A percentile compares a stretch with the other conserved stretches of the same genome.
Evolutionary conservation across 176 grass and related monocot species (phyloP).

Genomic region (barley (Hordeum vulgare)): DNA sequence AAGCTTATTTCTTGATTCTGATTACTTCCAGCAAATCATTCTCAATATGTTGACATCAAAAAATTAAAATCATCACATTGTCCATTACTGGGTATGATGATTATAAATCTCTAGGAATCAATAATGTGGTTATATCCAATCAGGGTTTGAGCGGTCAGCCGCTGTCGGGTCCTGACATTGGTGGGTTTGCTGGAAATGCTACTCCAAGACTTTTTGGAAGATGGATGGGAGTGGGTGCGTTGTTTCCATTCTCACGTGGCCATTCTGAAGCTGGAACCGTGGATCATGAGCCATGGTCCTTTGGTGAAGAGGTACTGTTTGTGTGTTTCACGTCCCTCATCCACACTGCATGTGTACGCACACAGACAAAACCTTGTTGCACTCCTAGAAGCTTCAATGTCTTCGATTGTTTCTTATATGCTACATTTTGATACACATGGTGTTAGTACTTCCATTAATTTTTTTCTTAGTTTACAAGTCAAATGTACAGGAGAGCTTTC

Average conservation of each 20-base stretch:
- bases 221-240: conserved; percentile 82
- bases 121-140: conserved; percentile 5
- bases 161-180: conserved; percentile 90
- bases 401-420: neutral
- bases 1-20: neutral
- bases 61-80: neutral
- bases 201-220: conserved; percentile 88
- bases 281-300: conserved; percentile 94
- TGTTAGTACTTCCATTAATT: neutral
- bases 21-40: neutral
- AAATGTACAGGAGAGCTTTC: neutral
- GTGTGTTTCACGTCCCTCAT: neutral
- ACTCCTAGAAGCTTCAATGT: neutral
- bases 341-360: neutral
- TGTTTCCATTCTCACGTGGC: conserved; percentile 93
- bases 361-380: neutral
- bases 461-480: neutral
- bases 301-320: conserved; percentile 69
- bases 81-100: neutral
- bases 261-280: conserved; percentile 65
- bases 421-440: neutral
- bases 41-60: neutral
- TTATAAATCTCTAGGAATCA: neutral
- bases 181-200: conserved; percentile 88
- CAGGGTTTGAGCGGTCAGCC: conserved; percentile 92